Base-by-base conservation (phyloP, 352 stramenopile species). In the Phytophthora fragariae region DNA sequence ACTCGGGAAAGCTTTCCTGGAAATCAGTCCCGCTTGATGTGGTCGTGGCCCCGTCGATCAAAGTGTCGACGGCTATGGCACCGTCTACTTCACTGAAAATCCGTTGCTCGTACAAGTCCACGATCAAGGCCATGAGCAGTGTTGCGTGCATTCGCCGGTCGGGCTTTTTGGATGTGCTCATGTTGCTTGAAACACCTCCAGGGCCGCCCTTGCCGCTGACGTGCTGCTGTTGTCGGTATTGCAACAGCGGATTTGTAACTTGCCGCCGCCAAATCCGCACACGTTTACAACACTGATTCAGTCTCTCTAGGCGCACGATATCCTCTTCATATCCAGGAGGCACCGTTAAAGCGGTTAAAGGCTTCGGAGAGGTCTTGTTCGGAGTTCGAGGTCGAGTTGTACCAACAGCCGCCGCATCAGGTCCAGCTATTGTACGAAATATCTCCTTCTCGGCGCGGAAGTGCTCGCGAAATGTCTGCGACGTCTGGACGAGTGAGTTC, bases 71-170 rank as follows among this genome's bases (percentile, higher is more conserved):
- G 9, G n/a, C 21, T n/a, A 53, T 54, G 47, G 68, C 62, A 46
- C 79, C 73, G 54, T 90, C 86, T 39, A 76, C 24, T 62, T 88
- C 82, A 21, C 62, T 68, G 19, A 79, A 60, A 49, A 89, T 70
- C 3, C 76, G 77, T 64, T 92, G 85, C 54, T 94, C 88, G 70
- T 91, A 94, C 8, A 93, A 80, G 52, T 95, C 87, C 41, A 93
- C 68, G 62, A 94, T 92, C 67, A 91, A 70, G 7, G 82, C 72
- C 77, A 93, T 84, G 21, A 94, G 65, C 37, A 91, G 57, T 15
- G 85, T 85, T 19, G 91, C 63, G 65, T 95, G 88, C 69, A 95
- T 92, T 15, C 87, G 84, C 15, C 84, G 78, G 31, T 94, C 86
- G 15, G 73, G 82, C 54, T 91, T 92, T 52, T 91, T 88, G 33